Evolutionary conservation across 768 basidiomycete genomes (phyloP).

Genomic region (Suillus subaureus): DNA sequence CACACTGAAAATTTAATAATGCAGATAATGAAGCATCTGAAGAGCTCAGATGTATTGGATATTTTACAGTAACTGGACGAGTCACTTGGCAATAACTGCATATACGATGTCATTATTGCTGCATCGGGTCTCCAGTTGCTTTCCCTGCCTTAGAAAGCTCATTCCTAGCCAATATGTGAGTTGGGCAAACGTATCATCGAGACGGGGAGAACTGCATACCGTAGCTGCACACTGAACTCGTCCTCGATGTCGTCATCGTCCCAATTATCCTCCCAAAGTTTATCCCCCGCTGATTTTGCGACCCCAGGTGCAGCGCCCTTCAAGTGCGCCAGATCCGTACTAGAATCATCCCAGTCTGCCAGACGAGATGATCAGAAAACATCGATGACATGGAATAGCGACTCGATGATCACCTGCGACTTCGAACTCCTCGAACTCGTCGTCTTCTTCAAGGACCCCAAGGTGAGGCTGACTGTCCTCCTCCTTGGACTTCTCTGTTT

Average conservation of each 20-base stretch:
- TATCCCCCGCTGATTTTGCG: slow-evolving; percentile 81
- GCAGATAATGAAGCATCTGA: not conserved
- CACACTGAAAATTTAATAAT: not conserved
- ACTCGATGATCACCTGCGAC: slow-evolving; percentile 64
- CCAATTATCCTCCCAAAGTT: slow-evolving; percentile 99
- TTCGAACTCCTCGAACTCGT: slow-evolving; percentile 94
- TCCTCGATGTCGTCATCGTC: slow-evolving; percentile 99
- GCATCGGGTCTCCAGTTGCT: slow-evolving; percentile 47
- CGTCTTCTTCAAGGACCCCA: slow-evolving; percentile 94
- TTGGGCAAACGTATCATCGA: not conserved
- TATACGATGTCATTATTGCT: slow-evolving; percentile 41
- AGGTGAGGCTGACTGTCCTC: slow-evolving; percentile 64
- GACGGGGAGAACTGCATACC: slow-evolving; percentile 53
- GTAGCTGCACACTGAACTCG: slow-evolving; percentile 92
- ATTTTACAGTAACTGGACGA: not conserved
- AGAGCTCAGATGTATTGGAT: not conserved
- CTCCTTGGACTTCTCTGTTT: slow-evolving; percentile 41
- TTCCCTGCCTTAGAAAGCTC: slow-evolving; percentile 65
- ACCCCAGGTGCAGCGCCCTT: slow-evolving; percentile 72
- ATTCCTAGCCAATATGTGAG: slow-evolving; percentile 41
- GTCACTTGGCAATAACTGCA: not conserved
- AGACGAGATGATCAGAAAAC: slow-evolving; percentile 2
- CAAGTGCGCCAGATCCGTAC: slow-evolving; percentile 81
- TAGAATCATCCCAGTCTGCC: slow-evolving; percentile 84
- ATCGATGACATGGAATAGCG: not conserved